Base-by-base conservation (phyloP, 83 land plant genomes). In the Picea abies region DNA sequence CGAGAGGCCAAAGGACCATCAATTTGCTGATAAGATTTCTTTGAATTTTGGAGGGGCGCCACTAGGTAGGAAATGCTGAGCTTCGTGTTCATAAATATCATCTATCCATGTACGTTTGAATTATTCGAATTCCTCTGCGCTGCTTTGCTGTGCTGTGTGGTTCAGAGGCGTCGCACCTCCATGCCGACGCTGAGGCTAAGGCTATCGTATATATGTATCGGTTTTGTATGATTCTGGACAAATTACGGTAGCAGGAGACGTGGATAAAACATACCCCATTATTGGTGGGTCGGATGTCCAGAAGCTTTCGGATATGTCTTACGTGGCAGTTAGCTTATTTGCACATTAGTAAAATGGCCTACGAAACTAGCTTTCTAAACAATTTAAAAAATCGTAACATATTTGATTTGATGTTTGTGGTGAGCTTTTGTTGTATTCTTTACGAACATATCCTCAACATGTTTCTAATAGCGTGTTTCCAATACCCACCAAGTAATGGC, bases 241-340 rank as follows among this genome's bases (percentile, higher is more conserved):
- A 29, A 61, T 39, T 14, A 22, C 19, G 52, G 23, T 39, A 35
- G 7, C 20, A 6, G 75, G 22, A 52, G 58, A 29, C 79, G 79
- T 78, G 80, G 80, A 58, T 15, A 41, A 58, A 56, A 78, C 26
- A 52, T 78, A 4, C 64, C 58, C 35, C 17, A 26, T 32, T 22
- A 78, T 60, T 78, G 80, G 80, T 17, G 60, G 56, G 15, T 56
- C 60, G 14, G 60, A 56, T 56, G 60, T 56, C 60, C 60, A 56
- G 3, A 56, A 56, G 60, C 60, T 56, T 56, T 56, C 60, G 60
- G 60, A 56, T 56, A 56, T 56, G 15, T 56, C 60, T 56, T 56
- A 12, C 60, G 60, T 56, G 15, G 60, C 60, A 56, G 60, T 56
- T 56, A 2, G 60, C 60, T 56, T 56, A 56, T 56, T 11, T 56